Evolutionary conservation across 306 rosid genomes (phyloP), one percentile per base, ranked within the genome.

Genomic region (Quercus agrifolia): DNA sequence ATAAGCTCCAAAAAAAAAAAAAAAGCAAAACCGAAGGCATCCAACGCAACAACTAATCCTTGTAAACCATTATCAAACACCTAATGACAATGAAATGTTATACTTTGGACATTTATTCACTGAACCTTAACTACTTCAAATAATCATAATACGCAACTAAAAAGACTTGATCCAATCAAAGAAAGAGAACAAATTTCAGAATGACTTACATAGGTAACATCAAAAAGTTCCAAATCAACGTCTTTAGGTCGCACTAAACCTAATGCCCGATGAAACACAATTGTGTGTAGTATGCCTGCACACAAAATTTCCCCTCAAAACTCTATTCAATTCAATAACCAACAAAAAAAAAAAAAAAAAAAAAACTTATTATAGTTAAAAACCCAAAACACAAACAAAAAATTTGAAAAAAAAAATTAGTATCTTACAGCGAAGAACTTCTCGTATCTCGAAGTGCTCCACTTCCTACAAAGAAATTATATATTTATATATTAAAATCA

Each of bases 221-320:
- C 99, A 75, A 93, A 93, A 68, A 96, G 96, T 74, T 93, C 98
- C 92, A 93, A 86, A 81, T 93, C 97, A 57, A 90, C 75, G 78
- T 93, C 99, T 80, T 87, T 96, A 1, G 99, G 99, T 78, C 97
- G 97, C 77, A 96, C 96, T 70, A 96, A 98, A 83, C 98, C 99
- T 89, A 96, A 86, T 14, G 99, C 98, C 6, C 99, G 96, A 87
- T 96, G 96, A 85, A 96, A 96, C 70, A 93, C 79, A 77, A 96
- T 88, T 0, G 97, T 96, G 83, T 96, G 99, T 33, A 96, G 88
- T 77, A 96, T 88, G 84, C 99, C 99, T 95, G 94, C 86, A 86
- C 44, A 30, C 82, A 61, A 25, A 61, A 25, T 21, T 61, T 13
- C 6, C 33, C 54, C 54, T 41, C 46, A 20, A 12, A 25, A 61